Base-by-base conservation (phyloP, 2,329 filamentous ascomycete genomes). In the Penicillium sp. region DNA sequence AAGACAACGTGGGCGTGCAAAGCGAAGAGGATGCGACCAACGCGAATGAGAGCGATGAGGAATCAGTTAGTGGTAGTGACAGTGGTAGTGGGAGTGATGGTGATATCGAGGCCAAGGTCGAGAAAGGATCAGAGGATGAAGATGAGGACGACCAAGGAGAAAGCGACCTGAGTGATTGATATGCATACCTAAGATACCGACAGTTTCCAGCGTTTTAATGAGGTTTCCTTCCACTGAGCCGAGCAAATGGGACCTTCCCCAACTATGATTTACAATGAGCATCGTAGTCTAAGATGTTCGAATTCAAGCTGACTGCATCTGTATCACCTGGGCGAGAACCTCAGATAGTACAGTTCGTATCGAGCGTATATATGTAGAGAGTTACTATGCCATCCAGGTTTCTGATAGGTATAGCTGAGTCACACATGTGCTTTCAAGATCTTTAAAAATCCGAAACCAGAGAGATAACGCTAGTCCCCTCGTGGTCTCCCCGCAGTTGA, bases 401-500 rank as follows among this genome's bases (percentile, higher is more conserved):
- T 30, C 7, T 30, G 29, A 30, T 30, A n/a, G n/a, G n/a, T n/a
- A 43, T 41, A 39, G 16, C 11, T n/a, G 26, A 29, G 40, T 29
- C 23, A 23, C 27, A 41, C 39, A 26, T 11, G 23, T 23, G 23
- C 23, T 23, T n/a, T 14, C 32, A 35, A 41, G 19, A 27, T 14
- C 13, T 29, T 26, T 40, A 13, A 40, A 40, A 14, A 14, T 40
- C 38, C 38, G 18, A 40, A 26, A 40, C 23, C 16, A 39, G 23
- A 1, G 16, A 45, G 16, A 45, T 45, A 34, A 35, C 47, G 40
- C 39, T 50, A 50, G 13, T 14, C 47, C 19, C 1, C 7, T 18
- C 13, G 0, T 27, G 36, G 29, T 6, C 19, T 50, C 30, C 47
- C 47, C 47, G 47, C 47, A 50, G 47, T 49, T 14, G 29, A 49